A percentile compares a stretch with the other conserved stretches of the same genome.
Conservation (phyloP, 148 eudicot species). For the Selenicereus undatus region DNA sequence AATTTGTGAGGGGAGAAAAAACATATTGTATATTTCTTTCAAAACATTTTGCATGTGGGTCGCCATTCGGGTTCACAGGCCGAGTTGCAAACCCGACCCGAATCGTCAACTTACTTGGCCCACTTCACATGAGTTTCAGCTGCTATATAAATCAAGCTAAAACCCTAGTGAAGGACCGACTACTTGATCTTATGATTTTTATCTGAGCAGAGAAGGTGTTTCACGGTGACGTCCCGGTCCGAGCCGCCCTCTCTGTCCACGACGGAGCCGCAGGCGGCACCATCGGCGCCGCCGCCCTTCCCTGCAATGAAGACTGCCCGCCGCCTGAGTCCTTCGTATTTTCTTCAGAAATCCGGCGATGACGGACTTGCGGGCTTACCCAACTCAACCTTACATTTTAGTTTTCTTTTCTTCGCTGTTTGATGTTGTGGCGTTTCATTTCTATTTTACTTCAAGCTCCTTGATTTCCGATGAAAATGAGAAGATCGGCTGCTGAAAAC, state of each 20-base stretch:
- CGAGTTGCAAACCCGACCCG: not conserved
- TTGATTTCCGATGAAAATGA: too few species aligned
- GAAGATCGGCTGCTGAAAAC: too few species aligned
- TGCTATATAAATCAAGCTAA: slow-evolving; percentile 8
- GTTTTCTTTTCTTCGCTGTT: not conserved
- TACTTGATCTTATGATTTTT: slow-evolving; percentile 40
- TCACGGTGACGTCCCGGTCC: not conserved
- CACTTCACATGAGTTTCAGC: too few species aligned
- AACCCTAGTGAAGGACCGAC: slow-evolving; percentile 10
- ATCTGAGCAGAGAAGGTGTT: slow-evolving; percentile 24
- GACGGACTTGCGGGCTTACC: slow-evolving; percentile 28
- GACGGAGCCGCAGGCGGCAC: slow-evolving; percentile 25
- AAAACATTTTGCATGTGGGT: too few species aligned
- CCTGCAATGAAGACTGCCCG: slow-evolving; percentile 34
- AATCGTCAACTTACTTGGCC: not conserved
- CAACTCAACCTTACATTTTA: not conserved
- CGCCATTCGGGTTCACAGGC: too few species aligned
- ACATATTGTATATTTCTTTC: too few species aligned
- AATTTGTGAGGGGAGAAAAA: too few species aligned
- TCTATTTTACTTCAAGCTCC: too few species aligned
- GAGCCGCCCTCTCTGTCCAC: slow-evolving; percentile 16
- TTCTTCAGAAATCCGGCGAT: slow-evolving; percentile 15
- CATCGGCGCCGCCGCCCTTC: slow-evolving; percentile 1
- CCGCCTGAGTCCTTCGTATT: slow-evolving; percentile 19
- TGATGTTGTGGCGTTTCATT: too few species aligned